Evolutionary conservation across 495 filamentous ascomycete genomes (phyloP).

Genomic region (Talaromyces nanjingensis): DNA sequence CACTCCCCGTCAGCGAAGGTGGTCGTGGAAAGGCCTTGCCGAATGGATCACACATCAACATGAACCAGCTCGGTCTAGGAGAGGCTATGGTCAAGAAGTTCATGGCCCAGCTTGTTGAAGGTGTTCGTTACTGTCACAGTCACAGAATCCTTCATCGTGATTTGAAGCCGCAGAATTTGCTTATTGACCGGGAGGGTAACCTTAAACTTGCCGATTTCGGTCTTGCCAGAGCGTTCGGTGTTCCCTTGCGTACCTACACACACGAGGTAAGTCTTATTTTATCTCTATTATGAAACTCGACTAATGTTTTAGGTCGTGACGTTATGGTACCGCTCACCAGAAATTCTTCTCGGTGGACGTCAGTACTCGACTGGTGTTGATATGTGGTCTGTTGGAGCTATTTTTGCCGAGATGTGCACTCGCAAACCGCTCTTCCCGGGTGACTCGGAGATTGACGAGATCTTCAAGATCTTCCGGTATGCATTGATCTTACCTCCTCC

Average conservation of each 20-base stretch:
- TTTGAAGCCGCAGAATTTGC: constrained; percentile 94
- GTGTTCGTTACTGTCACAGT: constrained; percentile 91
- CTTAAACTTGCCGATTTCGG: constrained; percentile 98
- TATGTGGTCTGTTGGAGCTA: constrained; percentile 98
- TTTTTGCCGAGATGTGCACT: constrained; percentile 99
- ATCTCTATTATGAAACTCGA: neutral
- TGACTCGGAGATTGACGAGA: constrained; percentile 98
- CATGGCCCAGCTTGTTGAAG: constrained; percentile 88
- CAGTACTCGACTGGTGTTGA: constrained; percentile 98
- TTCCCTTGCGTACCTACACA: constrained; percentile 92
- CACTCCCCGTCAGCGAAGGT: constrained; percentile 82
- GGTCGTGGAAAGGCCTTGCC: constrained; percentile 84
- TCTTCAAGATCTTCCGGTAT: constrained; percentile 98
- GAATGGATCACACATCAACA: constrained; percentile 61
- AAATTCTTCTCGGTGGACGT: constrained; percentile 92
- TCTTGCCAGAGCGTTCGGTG: constrained; percentile 91
- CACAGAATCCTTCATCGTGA: constrained; percentile 93
- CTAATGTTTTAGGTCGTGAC: constrained; percentile 66
- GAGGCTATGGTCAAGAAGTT: constrained; percentile 94
- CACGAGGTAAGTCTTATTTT: constrained; percentile 58
- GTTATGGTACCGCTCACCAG: constrained; percentile 95
- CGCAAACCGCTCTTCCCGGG: constrained; percentile 95
- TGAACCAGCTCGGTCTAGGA: constrained; percentile 70
- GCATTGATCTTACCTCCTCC: neutral
- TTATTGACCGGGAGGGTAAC: constrained; percentile 92